phyloP scores from a whole-genome alignment of 805 yeast species.

The Cyberlindnera xishuangbannaensis region DNA sequence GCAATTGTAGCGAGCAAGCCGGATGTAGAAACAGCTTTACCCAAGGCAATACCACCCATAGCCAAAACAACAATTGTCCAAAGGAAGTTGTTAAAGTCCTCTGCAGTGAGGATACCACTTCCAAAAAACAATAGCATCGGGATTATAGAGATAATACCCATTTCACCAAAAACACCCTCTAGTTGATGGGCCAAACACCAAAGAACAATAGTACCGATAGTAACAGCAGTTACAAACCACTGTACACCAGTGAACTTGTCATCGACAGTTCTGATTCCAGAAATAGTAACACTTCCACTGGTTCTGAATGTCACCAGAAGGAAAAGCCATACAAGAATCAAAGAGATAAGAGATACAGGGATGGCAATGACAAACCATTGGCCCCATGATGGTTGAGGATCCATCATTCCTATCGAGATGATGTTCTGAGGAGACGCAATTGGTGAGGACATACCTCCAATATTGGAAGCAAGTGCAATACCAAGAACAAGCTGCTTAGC shows the following conservation, averaged over 20 bases:
- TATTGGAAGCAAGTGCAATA: slow-evolving; percentile 85
- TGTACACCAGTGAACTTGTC: slow-evolving; percentile 71
- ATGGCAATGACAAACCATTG: slow-evolving; percentile 88
- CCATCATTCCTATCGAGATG: slow-evolving; percentile 83
- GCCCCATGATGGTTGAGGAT: slow-evolving; percentile 79
- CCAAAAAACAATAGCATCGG: slow-evolving; percentile 93
- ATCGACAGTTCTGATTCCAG: slow-evolving; percentile 46
- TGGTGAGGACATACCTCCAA: slow-evolving; percentile 97
- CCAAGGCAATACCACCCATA: slow-evolving; percentile 96
- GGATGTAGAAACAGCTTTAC: slow-evolving; percentile 90
- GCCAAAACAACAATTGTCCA: slow-evolving; percentile 96
- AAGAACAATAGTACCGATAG: slow-evolving; percentile 65
- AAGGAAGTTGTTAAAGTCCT: slow-evolving; percentile 91
- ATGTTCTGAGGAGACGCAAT: slow-evolving; percentile 96
- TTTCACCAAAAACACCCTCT: slow-evolving; percentile 76
- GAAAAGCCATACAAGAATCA: slow-evolving; percentile 68
- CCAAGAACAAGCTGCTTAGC: slow-evolving; percentile 84
- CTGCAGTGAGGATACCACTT: slow-evolving; percentile 77
- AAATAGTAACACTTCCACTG: slow-evolving; percentile 37
- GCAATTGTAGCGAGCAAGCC: slow-evolving; percentile 84
- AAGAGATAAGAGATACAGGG: slow-evolving; percentile 65
- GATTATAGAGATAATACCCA: slow-evolving; percentile 92
- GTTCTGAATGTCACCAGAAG: slow-evolving; percentile 60
- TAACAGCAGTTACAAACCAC: slow-evolving; percentile 64
- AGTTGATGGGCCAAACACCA: slow-evolving; percentile 88